phyloP scores from a whole-genome alignment of 2,329 filamentous ascomycete genomes.

The Neonectria magnoliae region DNA sequence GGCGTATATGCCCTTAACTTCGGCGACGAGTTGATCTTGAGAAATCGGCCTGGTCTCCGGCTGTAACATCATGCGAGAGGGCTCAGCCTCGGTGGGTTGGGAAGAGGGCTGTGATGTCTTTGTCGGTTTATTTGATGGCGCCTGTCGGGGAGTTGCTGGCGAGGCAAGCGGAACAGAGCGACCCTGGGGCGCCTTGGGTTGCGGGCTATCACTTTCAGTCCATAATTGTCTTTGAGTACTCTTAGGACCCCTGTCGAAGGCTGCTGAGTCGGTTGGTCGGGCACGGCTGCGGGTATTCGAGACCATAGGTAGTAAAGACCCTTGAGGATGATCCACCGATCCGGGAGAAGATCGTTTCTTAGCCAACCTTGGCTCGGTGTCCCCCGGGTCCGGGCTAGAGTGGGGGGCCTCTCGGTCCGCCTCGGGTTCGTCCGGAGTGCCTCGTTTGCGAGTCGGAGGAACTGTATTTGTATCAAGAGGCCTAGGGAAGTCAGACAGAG shows the following conservation, averaged over 20 bases:
- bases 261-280: conserved; percentile 18
- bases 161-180: neutral
- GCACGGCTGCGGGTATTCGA: conserved; percentile 4
- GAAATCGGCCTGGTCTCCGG: conserved; percentile 70
- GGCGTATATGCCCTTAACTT: conserved; percentile 86
- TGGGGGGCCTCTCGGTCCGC: neutral
- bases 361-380: neutral
- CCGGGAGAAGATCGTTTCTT: conserved; percentile 12
- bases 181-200: neutral
- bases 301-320: neutral
- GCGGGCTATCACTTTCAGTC: conserved; percentile 35
- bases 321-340: conserved; percentile 2
- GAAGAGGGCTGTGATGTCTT: conserved; percentile 60
- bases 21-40: conserved; percentile 80
- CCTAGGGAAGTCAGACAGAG: neutral
- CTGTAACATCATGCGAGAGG: conserved; percentile 24
- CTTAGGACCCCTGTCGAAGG: conserved; percentile 39
- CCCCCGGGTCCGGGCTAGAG: neutral
- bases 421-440: neutral
- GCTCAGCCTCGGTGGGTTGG: conserved; percentile 50
- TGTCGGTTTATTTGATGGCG: conserved; percentile 4
- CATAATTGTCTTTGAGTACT: conserved; percentile 40
- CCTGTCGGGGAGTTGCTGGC: neutral
- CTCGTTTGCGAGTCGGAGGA: conserved; percentile 5
- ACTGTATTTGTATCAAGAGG: neutral